These are phyloP conservation scores for Hibiscus mutabilis DNA, from an alignment of 345 rosid genomes.

Conservation along the genomic window DNA sequence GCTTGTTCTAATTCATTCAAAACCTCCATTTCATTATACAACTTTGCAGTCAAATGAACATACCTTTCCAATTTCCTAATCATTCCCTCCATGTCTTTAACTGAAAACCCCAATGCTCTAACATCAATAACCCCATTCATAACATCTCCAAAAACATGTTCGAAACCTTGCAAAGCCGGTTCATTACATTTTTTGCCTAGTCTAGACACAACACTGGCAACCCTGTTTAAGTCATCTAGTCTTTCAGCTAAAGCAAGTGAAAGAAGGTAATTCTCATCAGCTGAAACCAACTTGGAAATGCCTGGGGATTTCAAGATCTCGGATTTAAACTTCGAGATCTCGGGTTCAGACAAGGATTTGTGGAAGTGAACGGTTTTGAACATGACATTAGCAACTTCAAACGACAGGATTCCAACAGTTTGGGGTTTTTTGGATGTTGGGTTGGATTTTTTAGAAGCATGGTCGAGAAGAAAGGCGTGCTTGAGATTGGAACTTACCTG, in stretches of 20 bases:
- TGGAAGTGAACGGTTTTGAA: constrained; percentile 84
- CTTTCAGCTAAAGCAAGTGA: constrained; percentile 81
- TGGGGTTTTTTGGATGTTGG: constrained; percentile 27
- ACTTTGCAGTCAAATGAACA: constrained; percentile 56
- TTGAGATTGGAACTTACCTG: constrained; percentile 89
- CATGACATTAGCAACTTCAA: constrained; percentile 84
- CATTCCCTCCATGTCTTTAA: constrained; percentile 92
- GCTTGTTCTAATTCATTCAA: constrained; percentile 79
- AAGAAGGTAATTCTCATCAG: constrained; percentile 55
- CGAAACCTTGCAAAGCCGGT: constrained; percentile 91
- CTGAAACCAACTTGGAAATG: constrained; percentile 54
- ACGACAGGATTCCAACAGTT: constrained; percentile 72
- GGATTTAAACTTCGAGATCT: constrained; percentile 59
- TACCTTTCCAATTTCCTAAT: constrained; percentile 88
- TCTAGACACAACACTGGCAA: constrained; percentile 71
- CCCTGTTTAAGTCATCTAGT: constrained; percentile 75
- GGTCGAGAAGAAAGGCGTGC: constrained; percentile 66
- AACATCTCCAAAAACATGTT: constrained; percentile 75
- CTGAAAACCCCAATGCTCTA: constrained; percentile 72
- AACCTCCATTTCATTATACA: constrained; percentile 87
- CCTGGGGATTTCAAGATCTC: constrained; percentile 67
- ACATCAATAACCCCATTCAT: constrained; percentile 66
- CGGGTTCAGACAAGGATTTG: constrained; percentile 63
- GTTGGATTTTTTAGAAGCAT: constrained; percentile 26
- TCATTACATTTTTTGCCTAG: constrained; percentile 78